A percentile compares a stretch with the other conserved stretches of the same genome.
These are phyloP conservation scores for Eucalyptus pauciflora DNA, from an alignment of 345 rosid species.

Conservation along the genomic window DNA sequence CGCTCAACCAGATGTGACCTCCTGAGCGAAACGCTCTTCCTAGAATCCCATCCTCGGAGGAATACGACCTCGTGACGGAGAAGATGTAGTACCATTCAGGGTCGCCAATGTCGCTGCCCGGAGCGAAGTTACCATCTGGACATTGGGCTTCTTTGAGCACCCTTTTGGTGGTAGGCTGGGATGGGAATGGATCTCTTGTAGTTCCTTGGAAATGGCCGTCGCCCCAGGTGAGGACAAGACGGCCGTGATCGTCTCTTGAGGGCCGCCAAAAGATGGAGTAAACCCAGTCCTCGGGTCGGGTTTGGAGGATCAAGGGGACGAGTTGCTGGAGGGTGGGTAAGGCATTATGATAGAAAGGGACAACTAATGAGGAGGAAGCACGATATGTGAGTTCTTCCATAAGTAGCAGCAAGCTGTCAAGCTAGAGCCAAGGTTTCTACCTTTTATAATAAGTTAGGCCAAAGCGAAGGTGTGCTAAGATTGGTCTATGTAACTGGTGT, in stretches of 20 bases:
- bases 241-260: not conserved
- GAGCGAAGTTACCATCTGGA: not conserved
- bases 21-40: not conserved
- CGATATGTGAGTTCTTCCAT: not conserved
- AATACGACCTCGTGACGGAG: not conserved
- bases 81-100: slow-evolving; percentile 6
- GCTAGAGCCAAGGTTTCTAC: not conserved
- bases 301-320: slow-evolving; percentile 4
- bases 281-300: not conserved
- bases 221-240: not conserved
- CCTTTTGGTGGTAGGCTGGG: not conserved
- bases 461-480: not conserved
- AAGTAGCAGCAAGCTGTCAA: not conserved
- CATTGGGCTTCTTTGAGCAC: not conserved
- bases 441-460: not conserved
- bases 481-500: not conserved
- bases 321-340: not conserved
- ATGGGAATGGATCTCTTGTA: not conserved
- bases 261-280: slow-evolving; percentile 13
- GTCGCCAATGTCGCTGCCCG: not conserved
- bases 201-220: slow-evolving; percentile 8
- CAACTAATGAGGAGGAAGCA: not conserved
- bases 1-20: slow-evolving; percentile 6
- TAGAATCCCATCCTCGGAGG: not conserved
- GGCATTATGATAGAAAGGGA: not conserved